Base-by-base conservation (phyloP, 306 rosid genomes). In the Cucurbita argyrosperma region DNA sequence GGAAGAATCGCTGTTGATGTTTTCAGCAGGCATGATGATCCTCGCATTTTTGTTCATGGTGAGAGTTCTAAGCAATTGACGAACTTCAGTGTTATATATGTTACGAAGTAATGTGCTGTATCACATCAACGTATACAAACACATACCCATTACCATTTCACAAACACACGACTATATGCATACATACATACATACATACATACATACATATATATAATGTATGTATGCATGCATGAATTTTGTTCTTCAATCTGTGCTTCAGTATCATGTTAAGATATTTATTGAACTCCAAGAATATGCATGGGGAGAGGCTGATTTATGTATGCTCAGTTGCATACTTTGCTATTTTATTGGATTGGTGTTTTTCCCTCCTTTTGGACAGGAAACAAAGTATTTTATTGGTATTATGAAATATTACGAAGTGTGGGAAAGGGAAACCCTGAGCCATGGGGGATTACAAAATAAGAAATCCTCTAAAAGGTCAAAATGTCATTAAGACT, bases 1-100 rank as follows among this genome's bases (percentile, higher is more conserved):
- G 91, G 91, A 72, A 84, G 88, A 79, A 88, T 87, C 18, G 81
- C 91, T 55, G 81, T 87, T 79, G 87, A 87, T 77, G 84, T 87
- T 49, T 87, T 80, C 80, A 87, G 91, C 82, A 79, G 88, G 83
- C 91, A 84, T 37, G 85, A 87, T 65, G 85, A 81, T 61, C 91
- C 91, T 30, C 56, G 58, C 77, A 74, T 87, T 52, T 83, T 72
- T 81, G 91, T 81, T 19, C 87, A 87, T 37, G 91, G 91, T 87
- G 81, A 87, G 88, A 46, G 55, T 69, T 69, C 7, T 69, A 1
- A 26, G 59, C 16, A 10, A 50, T 30, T 50, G 10, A 40, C 16
- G 43, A 70, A 50, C 55, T 49, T 50, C 23, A 35, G 60, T 50
- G 74, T n/a, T 49, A 56, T 67, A 40, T 46, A 7, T 21, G 26